A percentile compares a stretch with the other conserved stretches of the same genome.
Conservation (phyloP, 345 rosid species). For the Clausena lansium region DNA sequence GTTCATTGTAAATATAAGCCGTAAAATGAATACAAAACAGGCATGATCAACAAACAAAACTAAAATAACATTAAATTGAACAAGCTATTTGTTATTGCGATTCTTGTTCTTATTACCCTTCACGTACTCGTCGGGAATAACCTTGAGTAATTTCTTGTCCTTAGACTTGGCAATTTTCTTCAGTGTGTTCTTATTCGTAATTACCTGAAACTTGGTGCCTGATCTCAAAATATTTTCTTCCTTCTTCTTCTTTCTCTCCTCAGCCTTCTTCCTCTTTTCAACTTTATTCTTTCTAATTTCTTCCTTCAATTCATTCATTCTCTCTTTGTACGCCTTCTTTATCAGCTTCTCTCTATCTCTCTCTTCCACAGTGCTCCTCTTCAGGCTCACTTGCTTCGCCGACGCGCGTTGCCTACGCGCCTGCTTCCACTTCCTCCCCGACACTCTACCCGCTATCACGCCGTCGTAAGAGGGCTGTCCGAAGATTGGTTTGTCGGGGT, state of each 20-base stretch:
- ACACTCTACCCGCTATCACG: slow-evolving; percentile 86
- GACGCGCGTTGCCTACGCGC: slow-evolving; percentile 66
- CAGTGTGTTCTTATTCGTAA: slow-evolving; percentile 79
- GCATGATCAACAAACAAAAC: no score
- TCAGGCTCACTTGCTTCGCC: slow-evolving; percentile 59
- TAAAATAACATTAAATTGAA: not conserved
- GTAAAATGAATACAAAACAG: not conserved
- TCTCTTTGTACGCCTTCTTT: slow-evolving; percentile 74
- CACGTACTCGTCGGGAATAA: slow-evolving; percentile 63
- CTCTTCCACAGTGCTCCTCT: slow-evolving; percentile 55
- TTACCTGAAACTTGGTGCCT: slow-evolving; percentile 80
- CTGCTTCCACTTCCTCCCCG: slow-evolving; percentile 87
- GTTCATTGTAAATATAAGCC: not conserved
- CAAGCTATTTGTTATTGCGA: slow-evolving; percentile 8
- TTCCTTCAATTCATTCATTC: slow-evolving; percentile 76
- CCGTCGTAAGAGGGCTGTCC: slow-evolving; percentile 84
- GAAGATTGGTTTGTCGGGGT: slow-evolving; percentile 65
- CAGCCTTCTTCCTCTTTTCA: slow-evolving; percentile 79
- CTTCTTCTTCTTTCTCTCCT: slow-evolving; percentile 92
- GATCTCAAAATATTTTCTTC: slow-evolving; percentile 71
- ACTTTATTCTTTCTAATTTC: slow-evolving; percentile 73
- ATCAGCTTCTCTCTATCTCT: slow-evolving; percentile 66
- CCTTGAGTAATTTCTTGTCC: slow-evolving; percentile 74
- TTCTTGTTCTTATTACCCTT: slow-evolving; percentile 26
- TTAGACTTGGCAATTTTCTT: slow-evolving; percentile 76